Evolutionary conservation across 805 yeast genomes (phyloP), one percentile per base, ranked within the genome.

Genomic region (Wickerhamiella azyma): DNA sequence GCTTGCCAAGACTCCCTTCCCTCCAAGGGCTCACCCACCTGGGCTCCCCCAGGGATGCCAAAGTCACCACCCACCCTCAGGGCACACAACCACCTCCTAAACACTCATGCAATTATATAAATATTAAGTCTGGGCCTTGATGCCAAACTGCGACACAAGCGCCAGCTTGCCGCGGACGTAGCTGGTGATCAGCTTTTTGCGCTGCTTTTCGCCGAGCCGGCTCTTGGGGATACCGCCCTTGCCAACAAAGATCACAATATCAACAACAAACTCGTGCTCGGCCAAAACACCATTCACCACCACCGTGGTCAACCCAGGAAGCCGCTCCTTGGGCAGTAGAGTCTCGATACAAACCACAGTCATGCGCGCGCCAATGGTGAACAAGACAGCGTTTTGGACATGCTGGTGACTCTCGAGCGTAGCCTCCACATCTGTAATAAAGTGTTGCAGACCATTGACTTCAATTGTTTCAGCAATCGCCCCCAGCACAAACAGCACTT

Each of bases 381-480:
- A 80, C 1, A 86, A 71, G 55, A 86, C 79, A 26, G 79, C 50
- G n/a, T 59, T 52, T 16, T 55, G 55, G 19, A 77, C 68, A n/a
- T 66, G 62, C 11, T 64, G 50, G 51, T 74, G 75, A 5, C 70
- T 63, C 41, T 77, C 78, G 41, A 88, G 68, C 47, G 92, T 71
- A 48, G 68, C 49, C 63, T 78, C 98, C 46, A 92, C 73, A 61
- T 92, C 98, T 19, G 69, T 65, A 1, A 94, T 94, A 68, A 92
- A 89, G 60, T 85, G 94, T 55, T 84, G 86, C 56, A 92, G 66
- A 0, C 99, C 99, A 67, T 84, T 70, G 2, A 81, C 79, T 59
- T 92, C 99, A 62, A 92, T 79, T 0, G 97, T 86, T 52, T 82
- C 89, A 6, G 83, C 75, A 36, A 92, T 79, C 42, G 77, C 71